phyloP scores from a whole-genome alignment of 371 early-diverging fungal genomes.

The Mortierella sp. region DNA sequence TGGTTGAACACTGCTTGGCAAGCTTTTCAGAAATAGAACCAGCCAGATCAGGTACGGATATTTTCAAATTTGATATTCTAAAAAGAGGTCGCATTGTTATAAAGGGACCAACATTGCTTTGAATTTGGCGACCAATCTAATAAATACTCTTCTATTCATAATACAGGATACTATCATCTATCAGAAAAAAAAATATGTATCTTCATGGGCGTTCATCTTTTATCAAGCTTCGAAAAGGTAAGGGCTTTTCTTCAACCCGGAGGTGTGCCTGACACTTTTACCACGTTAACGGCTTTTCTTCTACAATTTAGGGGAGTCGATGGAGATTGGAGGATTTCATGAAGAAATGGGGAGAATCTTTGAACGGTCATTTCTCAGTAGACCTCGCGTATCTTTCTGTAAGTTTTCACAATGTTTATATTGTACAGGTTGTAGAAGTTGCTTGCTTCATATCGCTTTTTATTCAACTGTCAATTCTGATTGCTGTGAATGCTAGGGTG shows the following conservation, averaged over 20 bases:
- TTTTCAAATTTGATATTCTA: background rate
- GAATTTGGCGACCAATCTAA: too few species aligned
- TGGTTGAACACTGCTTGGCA: conserved; percentile 41
- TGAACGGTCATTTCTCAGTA: conserved; percentile 49
- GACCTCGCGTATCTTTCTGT: conserved; percentile 59
- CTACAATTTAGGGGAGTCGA: conserved; percentile 57
- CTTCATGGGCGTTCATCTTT: conserved; percentile 43
- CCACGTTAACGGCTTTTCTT: background rate
- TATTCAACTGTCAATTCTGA: background rate
- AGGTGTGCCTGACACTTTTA: background rate
- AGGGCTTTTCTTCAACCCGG: too few species aligned
- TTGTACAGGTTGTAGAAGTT: too few species aligned
- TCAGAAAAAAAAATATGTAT: conserved; percentile 28
- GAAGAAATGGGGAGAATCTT: conserved; percentile 59
- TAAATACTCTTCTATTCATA: background rate
- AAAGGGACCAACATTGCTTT: too few species aligned
- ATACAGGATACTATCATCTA: conserved; percentile 21
- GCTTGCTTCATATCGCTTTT: background rate
- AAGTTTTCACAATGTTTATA: conserved; percentile 11
- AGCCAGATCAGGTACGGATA: conserved; percentile 6
- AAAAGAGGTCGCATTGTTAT: too few species aligned
- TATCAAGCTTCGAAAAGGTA: conserved; percentile 41
- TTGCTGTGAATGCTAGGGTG: conserved; percentile 17
- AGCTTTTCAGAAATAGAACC: conserved; percentile 33
- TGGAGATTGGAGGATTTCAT: conserved; percentile 65